Conservation (phyloP, 192 early-diverging fungal genomes). For the Kickxella alabastrina region DNA sequence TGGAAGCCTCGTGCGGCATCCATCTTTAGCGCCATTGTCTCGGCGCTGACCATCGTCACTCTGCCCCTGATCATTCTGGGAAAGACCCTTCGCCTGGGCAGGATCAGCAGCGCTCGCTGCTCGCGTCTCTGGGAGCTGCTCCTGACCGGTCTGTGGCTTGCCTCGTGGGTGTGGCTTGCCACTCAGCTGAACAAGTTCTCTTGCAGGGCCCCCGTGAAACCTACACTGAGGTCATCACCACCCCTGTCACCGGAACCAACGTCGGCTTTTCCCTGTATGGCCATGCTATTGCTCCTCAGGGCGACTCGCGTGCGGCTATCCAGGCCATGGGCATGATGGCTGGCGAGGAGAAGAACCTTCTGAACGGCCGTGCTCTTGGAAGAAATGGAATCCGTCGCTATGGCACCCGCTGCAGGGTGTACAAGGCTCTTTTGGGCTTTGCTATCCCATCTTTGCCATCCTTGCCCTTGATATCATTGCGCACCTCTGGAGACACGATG, state of each 20-base stretch:
- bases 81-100: constrained; percentile 27
- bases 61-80: constrained; percentile 36
- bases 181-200: constrained; percentile 51
- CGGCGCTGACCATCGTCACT: constrained; percentile 38
- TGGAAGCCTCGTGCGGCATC: constrained; percentile 51
- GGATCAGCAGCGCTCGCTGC: constrained; percentile 37
- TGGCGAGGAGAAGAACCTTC: constrained; percentile 5
- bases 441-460: constrained; percentile 46
- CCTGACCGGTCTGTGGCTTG: constrained; percentile 44
- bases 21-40: constrained; percentile 44
- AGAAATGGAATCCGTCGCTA: constrained; percentile 36
- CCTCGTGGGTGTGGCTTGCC: constrained; percentile 50
- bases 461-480: constrained; percentile 34
- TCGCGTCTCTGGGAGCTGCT: constrained; percentile 44
- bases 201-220: constrained; percentile 14
- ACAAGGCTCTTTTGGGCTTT: constrained; percentile 46
- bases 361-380: constrained; percentile 19
- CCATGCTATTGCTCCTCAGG: constrained; percentile 38
- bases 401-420: constrained; percentile 35
- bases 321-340: constrained; percentile 3
- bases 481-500: constrained; percentile 29
- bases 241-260: constrained; percentile 5
- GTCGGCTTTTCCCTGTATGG: constrained; percentile 46
- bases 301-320: constrained; percentile 25
- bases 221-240: background rate